Percentiles rank a stretch among this genome's conserved stretches.
Evolutionary conservation across 495 filamentous ascomycete genomes (phyloP).

Genomic region (Trichodelitschia bisporula): DNA sequence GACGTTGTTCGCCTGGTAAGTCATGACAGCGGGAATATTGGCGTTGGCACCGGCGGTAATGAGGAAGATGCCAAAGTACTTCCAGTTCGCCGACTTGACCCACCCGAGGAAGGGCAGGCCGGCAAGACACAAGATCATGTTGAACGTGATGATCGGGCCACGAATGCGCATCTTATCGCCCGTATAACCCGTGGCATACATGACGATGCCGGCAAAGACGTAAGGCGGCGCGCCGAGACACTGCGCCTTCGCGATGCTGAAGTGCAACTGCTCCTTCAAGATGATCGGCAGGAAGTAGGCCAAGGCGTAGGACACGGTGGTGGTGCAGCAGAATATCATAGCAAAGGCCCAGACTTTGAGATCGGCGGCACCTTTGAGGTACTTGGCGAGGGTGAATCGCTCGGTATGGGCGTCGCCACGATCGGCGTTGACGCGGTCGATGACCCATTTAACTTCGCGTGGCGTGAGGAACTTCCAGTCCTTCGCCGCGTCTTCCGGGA

Average conservation of each 20-base stretch:
- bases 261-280: conserved; percentile 23
- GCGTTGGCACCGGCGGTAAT: conserved; percentile 33
- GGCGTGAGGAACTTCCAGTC: conserved; percentile 11
- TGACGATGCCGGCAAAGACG: conserved; percentile 16
- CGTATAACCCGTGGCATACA: conserved; percentile 21
- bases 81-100: conserved; percentile 19
- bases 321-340: conserved; percentile 22
- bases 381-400: conserved; percentile 14
- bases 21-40: conserved; percentile 27
- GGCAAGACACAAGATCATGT: conserved; percentile 22
- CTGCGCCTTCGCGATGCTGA: conserved; percentile 17
- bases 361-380: conserved; percentile 12
- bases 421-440: conserved; percentile 17
- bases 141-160: conserved; percentile 31
- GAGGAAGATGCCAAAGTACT: conserved; percentile 44
- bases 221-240: conserved; percentile 22
- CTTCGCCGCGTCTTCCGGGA: conserved; percentile 12
- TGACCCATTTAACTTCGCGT: conserved; percentile 16
- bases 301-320: conserved; percentile 23
- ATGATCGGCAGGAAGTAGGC: conserved; percentile 28
- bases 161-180: conserved; percentile 33
- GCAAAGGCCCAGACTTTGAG: conserved; percentile 20
- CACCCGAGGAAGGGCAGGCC: conserved; percentile 31
- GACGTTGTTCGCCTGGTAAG: conserved; percentile 15
- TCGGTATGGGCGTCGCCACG: conserved; percentile 14